These are phyloP conservation scores for Sporisorium iseilematis-ciliati DNA, from an alignment of 1,284 basidiomycete species.

Conservation along the genomic window DNA sequence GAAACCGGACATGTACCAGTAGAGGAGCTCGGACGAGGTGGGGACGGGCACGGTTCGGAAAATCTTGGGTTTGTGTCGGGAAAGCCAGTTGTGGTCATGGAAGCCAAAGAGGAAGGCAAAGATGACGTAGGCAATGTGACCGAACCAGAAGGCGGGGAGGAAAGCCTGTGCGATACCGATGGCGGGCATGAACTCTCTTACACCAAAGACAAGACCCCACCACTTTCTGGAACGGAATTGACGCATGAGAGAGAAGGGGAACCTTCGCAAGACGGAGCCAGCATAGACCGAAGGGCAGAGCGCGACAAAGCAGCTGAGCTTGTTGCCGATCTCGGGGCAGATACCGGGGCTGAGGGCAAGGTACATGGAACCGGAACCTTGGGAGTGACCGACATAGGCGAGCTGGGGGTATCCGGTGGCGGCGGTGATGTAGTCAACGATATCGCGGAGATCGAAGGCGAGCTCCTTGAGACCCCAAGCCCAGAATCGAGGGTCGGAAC, in stretches of 20 bases:
- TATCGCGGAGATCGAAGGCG: conserved; percentile 65
- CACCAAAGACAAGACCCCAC: conserved; percentile 67
- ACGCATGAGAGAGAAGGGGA: conserved; percentile 66
- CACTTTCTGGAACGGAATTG: conserved; percentile 64
- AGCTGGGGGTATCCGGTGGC: conserved; percentile 60
- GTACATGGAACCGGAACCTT: conserved; percentile 68
- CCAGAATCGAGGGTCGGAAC: conserved; percentile 69
- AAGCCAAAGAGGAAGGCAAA: conserved; percentile 68
- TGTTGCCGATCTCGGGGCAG: conserved; percentile 63
- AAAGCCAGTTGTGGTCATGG: conserved; percentile 67
- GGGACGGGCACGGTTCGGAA: conserved; percentile 64
- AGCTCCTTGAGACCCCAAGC: conserved; percentile 69
- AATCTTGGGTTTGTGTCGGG: conserved; percentile 68
- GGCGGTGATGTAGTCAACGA: conserved; percentile 66
- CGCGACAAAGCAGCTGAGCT: conserved; percentile 64
- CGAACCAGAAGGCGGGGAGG: conserved; percentile 64
- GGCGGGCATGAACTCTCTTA: conserved; percentile 66
- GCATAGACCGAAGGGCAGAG: conserved; percentile 68
- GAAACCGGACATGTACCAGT: conserved; percentile 69
- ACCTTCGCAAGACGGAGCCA: conserved; percentile 64
- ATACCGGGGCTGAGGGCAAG: conserved; percentile 66
- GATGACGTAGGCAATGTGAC: conserved; percentile 67
- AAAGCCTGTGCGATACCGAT: conserved; percentile 61
- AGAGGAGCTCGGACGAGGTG: conserved; percentile 67
- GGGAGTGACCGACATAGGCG: conserved; percentile 68